These are phyloP conservation scores for Diaporthe nobilis DNA, from an alignment of 2,329 filamentous ascomycete species.

Conservation along the genomic window DNA sequence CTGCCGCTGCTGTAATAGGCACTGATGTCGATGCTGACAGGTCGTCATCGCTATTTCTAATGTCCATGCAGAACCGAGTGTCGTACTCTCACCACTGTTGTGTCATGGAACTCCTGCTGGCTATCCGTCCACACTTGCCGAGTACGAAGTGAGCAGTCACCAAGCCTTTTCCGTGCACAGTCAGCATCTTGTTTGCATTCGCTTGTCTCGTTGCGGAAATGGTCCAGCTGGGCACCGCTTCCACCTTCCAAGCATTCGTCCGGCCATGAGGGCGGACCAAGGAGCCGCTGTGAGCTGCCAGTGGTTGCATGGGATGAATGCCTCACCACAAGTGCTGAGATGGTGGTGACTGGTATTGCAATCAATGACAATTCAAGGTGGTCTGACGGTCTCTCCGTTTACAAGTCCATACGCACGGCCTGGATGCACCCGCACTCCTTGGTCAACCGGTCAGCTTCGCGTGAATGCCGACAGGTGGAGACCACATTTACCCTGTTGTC, in stretches of 20 bases:
- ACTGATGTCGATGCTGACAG: constrained; percentile 16
- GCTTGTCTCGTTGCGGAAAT: constrained; percentile 25
- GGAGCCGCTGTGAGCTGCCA: constrained; percentile 9
- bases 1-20: not conserved
- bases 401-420: not conserved
- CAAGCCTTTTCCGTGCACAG: constrained; percentile 38
- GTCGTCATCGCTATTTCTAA: constrained; percentile 24
- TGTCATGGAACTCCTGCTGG: not conserved
- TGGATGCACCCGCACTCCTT: not conserved
- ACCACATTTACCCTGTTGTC: not conserved
- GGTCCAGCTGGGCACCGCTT: constrained; percentile 12
- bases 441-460: not conserved
- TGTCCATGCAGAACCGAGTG: constrained; percentile 7
- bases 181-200: constrained; percentile 42
- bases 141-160: not conserved
- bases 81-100: constrained; percentile 27
- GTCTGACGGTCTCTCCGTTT: constrained; percentile 4
- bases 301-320: constrained; percentile 14
- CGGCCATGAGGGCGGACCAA: not conserved
- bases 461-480: not conserved
- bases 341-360: not conserved
- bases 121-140: constrained; percentile 3
- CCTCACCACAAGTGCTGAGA: not conserved
- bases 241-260: constrained; percentile 5
- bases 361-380: not conserved